Conservation (phyloP, 2,329 filamentous ascomycete species). For the Fusarium liriodendri region DNA sequence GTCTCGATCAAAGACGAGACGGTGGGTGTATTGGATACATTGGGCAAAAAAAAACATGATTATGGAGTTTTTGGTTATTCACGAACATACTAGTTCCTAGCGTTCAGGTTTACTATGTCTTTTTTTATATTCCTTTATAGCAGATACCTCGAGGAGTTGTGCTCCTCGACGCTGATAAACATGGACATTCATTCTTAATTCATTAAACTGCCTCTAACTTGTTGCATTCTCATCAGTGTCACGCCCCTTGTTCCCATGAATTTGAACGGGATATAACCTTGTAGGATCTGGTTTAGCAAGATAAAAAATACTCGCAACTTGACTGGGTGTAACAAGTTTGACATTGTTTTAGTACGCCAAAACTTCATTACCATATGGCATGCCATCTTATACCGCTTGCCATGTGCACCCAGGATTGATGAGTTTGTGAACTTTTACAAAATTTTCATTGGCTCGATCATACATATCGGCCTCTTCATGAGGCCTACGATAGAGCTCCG, state of each 20-base stretch:
- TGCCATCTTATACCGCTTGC: neutral
- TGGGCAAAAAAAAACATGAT: constrained; percentile 41
- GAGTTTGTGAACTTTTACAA: neutral
- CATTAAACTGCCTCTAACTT: neutral
- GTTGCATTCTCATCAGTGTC: neutral
- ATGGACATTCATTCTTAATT: constrained; percentile 27
- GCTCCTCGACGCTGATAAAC: constrained; percentile 16
- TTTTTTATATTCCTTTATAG: neutral
- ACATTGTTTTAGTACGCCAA: neutral
- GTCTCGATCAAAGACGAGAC: constrained; percentile 22
- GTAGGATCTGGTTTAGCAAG: neutral
- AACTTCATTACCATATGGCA: neutral
- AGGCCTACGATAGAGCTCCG: neutral
- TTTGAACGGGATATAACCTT: neutral
- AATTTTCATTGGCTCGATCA: neutral
- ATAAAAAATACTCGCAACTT: neutral
- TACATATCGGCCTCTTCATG: neutral
- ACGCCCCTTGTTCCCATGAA: neutral
- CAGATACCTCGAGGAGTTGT: constrained; percentile 13
- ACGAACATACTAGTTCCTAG: constrained; percentile 40
- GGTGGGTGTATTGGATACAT: constrained; percentile 38
- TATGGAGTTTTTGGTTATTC: constrained; percentile 39
- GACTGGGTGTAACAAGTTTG: neutral
- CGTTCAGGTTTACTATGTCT: constrained; percentile 35
- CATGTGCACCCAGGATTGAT: neutral